phyloP scores from a whole-genome alignment of 2,329 filamentous ascomycete species.

The Botrytis deweyae region DNA sequence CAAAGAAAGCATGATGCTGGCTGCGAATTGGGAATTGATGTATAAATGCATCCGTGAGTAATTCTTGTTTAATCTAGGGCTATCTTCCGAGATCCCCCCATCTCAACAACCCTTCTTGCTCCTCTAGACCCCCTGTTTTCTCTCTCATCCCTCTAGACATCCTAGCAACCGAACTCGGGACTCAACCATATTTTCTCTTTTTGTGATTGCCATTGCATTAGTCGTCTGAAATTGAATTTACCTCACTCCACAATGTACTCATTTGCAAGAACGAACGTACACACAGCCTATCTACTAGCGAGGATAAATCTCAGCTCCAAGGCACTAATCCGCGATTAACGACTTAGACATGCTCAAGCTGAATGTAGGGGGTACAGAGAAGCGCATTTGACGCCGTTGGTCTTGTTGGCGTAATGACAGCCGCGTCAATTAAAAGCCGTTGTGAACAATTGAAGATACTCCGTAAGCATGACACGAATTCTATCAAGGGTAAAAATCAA shows the following conservation, averaged over 20 bases:
- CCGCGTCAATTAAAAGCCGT: conserved; percentile 9
- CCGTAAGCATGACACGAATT: background rate
- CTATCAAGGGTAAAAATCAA: background rate
- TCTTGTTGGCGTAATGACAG: background rate
- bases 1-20: background rate
- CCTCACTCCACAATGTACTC: conserved; percentile 1
- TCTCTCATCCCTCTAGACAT: background rate
- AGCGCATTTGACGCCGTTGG: conserved; percentile 21
- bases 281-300: background rate
- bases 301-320: conserved; percentile 14
- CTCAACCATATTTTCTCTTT: background rate
- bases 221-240: background rate
- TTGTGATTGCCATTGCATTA: conserved; percentile 20
- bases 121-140: background rate
- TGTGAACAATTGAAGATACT: background rate
- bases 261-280: background rate
- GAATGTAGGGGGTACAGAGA: conserved; percentile 13
- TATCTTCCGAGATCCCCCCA: background rate
- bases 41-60: background rate
- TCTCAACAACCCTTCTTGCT: conserved; percentile 1
- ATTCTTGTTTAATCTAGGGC: background rate
- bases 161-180: conserved; percentile 14
- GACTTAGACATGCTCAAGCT: background rate
- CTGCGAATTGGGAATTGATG: background rate
- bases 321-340: conserved; percentile 4